Conservation (phyloP, 1,284 basidiomycete genomes). For the Volvariella surrecta region DNA sequence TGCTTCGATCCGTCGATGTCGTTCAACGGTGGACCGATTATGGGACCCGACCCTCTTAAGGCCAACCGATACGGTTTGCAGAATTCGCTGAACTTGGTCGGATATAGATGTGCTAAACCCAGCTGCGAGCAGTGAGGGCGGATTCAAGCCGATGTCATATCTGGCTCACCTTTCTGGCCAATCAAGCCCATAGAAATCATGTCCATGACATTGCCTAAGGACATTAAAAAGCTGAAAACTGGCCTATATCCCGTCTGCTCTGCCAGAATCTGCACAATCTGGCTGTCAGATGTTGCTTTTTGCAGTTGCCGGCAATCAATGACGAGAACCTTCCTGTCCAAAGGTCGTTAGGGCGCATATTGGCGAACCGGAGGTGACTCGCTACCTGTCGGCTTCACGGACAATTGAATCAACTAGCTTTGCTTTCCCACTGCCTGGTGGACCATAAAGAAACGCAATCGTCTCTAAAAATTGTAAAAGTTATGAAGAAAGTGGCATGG, state of each 20-base stretch:
- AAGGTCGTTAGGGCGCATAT: not conserved
- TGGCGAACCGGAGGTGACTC: slow-evolving; percentile 1
- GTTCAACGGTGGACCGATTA: slow-evolving; percentile 37
- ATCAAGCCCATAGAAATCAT: slow-evolving; percentile 91
- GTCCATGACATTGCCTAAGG: slow-evolving; percentile 82
- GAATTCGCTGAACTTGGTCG: slow-evolving; percentile 80
- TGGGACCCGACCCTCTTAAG: slow-evolving; percentile 57
- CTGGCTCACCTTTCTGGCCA: slow-evolving; percentile 75
- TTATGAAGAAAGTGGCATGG: too few species aligned
- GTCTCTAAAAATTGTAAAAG: slow-evolving; percentile 31
- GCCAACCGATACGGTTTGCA: slow-evolving; percentile 72
- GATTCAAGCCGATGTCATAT: slow-evolving; percentile 1
- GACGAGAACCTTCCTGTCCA: slow-evolving; percentile 52
- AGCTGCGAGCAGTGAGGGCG: slow-evolving; percentile 34
- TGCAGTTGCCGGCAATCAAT: slow-evolving; percentile 81
- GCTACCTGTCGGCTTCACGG: slow-evolving; percentile 51
- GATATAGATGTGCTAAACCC: slow-evolving; percentile 81
- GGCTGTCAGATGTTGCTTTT: slow-evolving; percentile 65
- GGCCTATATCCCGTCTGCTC: slow-evolving; percentile 88
- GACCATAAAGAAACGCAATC: slow-evolving; percentile 82
- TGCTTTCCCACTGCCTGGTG: slow-evolving; percentile 86
- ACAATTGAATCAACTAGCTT: slow-evolving; percentile 61
- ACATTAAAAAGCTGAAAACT: slow-evolving; percentile 84
- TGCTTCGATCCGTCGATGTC: slow-evolving; percentile 25
- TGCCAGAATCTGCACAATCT: slow-evolving; percentile 65